Conservation (phyloP, 2,329 filamentous ascomycete species). For the Cercospora zeina region DNA sequence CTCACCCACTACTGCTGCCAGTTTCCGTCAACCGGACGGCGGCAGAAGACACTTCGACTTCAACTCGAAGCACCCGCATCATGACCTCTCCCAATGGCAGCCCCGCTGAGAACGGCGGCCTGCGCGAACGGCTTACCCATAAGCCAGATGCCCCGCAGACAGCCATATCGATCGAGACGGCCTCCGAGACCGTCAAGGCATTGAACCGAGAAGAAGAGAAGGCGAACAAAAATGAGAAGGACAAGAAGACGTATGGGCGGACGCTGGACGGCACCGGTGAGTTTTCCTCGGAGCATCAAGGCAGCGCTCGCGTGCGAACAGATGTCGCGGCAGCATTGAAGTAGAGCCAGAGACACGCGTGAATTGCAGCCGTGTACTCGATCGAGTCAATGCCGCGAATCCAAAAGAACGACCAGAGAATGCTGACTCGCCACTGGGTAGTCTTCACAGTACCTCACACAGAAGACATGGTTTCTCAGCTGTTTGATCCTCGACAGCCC, state of each 20-base stretch:
- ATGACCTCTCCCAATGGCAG: conserved; percentile 30
- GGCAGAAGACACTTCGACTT: conserved; percentile 23
- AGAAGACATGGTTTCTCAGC: conserved; percentile 98
- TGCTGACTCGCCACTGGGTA: conserved; percentile 46
- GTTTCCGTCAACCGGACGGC: conserved; percentile 24
- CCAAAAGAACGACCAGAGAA: conserved; percentile 15
- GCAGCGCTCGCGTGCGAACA: background rate
- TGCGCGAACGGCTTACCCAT: conserved; percentile 51
- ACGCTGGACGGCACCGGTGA: conserved; percentile 87
- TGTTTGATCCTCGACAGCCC: conserved; percentile 88
- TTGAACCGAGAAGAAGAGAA: conserved; percentile 54
- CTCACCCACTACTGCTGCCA: conserved; percentile 14
- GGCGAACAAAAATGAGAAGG: conserved; percentile 51
- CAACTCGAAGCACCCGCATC: conserved; percentile 22
- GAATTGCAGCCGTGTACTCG: conserved; percentile 6
- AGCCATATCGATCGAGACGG: conserved; percentile 40
- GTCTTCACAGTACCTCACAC: conserved; percentile 95
- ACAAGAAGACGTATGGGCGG: conserved; percentile 82
- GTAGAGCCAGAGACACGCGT: conserved; percentile 20
- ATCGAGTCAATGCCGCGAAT: conserved; percentile 1
- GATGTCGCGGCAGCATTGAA: background rate
- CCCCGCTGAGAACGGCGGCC: conserved; percentile 39
- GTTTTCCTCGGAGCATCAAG: conserved; percentile 42
- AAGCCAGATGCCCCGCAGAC: conserved; percentile 38
- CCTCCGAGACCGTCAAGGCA: conserved; percentile 51